Base-by-base conservation (phyloP, 129 eudicot genomes). In the Chrysanthemum makinoi region DNA sequence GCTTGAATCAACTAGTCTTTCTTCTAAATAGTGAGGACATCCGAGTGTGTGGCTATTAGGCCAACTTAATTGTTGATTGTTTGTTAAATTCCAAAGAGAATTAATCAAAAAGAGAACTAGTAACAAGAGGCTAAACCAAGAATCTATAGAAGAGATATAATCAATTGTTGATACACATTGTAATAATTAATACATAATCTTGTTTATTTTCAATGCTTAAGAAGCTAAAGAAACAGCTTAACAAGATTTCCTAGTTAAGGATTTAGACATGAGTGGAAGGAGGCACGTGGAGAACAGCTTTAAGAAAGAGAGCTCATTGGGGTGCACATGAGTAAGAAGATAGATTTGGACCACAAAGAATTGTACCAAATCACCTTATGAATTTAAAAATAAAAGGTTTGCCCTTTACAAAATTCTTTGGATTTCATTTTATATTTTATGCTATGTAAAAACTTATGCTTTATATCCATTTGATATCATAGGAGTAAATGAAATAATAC, bases 251-350 rank as follows among this genome's bases (percentile, higher is more conserved):
- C 61, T 15, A 5, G 22, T n/a, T 43, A 24, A 72, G 44, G 60
- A 2, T 53, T 62, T 35, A 63, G 76, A 77, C 77, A 70, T 70
- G 81, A 77, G 81, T 77, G 81, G 70, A 63, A 64, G 76, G 65
- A 54, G 72, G 60, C 81, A 77, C 77, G 81, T 70, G 77, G 53
- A 46, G 35, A 62, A 62, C 76, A 77, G 81, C 81, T 77, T 77
- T 77, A 70, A 63, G 66, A 62, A 77, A 77, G 81, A 51, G 65
- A 53, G 66, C 44, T 77, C 76, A 77, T 62, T 77, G 76, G 76
- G 81, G 61, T 71, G 81, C 81, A 78, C 81, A 78, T 71, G 81
- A 78, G 53, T 22, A 60, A 15, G 56, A 69, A n/a, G 67, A 52
- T 69, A 77, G 70, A 69, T 54, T 78, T 78, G 81, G 81, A 70